Evolutionary conservation across 2,329 filamentous ascomycete species (phyloP), one percentile per base, ranked within the genome.

Genomic region (Arthrobotrys entomopaga): DNA sequence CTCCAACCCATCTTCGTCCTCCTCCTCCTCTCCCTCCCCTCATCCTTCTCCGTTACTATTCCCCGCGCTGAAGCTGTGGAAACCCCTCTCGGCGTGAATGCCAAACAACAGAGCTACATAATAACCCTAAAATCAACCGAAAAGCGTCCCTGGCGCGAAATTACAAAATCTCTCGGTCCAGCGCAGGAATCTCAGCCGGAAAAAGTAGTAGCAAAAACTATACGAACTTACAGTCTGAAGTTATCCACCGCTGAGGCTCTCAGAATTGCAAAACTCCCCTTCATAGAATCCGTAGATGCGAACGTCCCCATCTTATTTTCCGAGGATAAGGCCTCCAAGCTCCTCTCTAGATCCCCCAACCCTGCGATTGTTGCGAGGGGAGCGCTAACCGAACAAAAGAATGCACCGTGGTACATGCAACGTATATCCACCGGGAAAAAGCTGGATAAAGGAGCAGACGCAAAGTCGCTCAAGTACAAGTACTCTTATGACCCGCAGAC

Each of bases 381-480:
- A 29, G n/a, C 40, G 11, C 40, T 43, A 3, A 43, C 3, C 2
- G 40, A 43, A 43, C 46, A 22, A 49, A 49, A 49, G 19, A 5
- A 60, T 16, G 57, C 40, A 11, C 8, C 57, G 10, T 60, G 57
- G 57, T 16, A 16, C 10, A 34, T 60, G 22, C 40, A 60, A 34
- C 57, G 57, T 7, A 60, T 60, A n/a, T 60, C 57, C 3, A 16
- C 20, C 10, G 49, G 49, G 6, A 29, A 10, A 16, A 29, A 46
- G 11, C 15, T 60, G 3, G 29, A 15, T 48, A 46, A 48, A 11
- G 6, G 16, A 19, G 3, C 38, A n/a, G 26, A 26, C 20, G 22
- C 2, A 16, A 58, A 38, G 29, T 4, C 26, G 19, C 2, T 19
- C n/a, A 48, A 34, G 2, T 60, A 48, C 19, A 60, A 7, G 1